Evolutionary conservation across 306 rosid genomes (phyloP).

Genomic region (Castanea mollissima): DNA sequence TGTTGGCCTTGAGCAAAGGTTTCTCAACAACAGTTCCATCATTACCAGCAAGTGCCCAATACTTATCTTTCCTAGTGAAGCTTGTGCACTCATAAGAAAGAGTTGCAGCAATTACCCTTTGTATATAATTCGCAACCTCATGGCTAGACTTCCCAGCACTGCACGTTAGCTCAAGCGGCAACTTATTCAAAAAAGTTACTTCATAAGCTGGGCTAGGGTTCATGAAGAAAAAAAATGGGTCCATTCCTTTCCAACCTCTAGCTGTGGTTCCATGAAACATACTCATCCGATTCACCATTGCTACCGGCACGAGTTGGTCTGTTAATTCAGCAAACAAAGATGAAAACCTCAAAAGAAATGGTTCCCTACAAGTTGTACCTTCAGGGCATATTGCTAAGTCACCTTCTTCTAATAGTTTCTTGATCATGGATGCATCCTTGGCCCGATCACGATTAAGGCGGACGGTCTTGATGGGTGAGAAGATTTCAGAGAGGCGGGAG

Average conservation of each 20-base stretch:
- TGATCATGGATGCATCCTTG: constrained; percentile 70
- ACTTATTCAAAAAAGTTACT: constrained; percentile 66
- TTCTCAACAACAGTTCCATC: constrained; percentile 64
- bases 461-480: constrained; percentile 83
- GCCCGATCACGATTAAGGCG: constrained; percentile 60
- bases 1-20: background rate
- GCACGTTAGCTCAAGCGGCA: constrained; percentile 63
- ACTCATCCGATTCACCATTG: constrained; percentile 81
- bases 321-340: constrained; percentile 74
- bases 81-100: constrained; percentile 73
- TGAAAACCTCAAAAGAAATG: constrained; percentile 68
- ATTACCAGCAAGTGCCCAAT: constrained; percentile 76
- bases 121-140: constrained; percentile 85
- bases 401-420: constrained; percentile 59
- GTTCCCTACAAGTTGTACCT: constrained; percentile 86
- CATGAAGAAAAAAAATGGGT: constrained; percentile 91
- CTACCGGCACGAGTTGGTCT: constrained; percentile 82
- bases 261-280: constrained; percentile 96
- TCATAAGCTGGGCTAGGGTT: constrained; percentile 82
- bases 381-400: constrained; percentile 84
- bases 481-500: constrained; percentile 72
- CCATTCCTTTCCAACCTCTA: constrained; percentile 92
- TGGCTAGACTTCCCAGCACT: constrained; percentile 58
- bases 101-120: constrained; percentile 63
- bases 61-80: constrained; percentile 79